Evolutionary conservation across 1,139 yeast genomes (phyloP), one percentile per base, ranked within the genome.

Genomic region (Taphrina pruni): DNA sequence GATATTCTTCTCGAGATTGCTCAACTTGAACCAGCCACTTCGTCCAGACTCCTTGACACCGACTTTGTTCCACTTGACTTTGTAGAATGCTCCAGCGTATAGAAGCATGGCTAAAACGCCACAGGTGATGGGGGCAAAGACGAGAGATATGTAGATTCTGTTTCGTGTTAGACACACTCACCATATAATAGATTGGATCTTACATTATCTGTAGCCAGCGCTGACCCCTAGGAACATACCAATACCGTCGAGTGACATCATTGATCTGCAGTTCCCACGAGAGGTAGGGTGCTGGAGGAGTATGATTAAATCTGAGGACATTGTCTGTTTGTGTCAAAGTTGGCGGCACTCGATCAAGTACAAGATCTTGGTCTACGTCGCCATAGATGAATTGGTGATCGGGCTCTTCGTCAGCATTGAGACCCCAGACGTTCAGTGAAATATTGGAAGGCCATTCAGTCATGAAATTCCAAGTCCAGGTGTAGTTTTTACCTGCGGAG

Each of bases 321-420:
- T 68, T 68, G 38, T 51, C 57, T 6, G 61, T 56, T 43, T 57
- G 64, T 21, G 54, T 58, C 20, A 60, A 36, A 8, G 69, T 64
- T n/a, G 69, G 62, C 14, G 70, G 70, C 21, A 68, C 62, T 46
- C 70, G n/a, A 35, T 68, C 70, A 17, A 68, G 66, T 8, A 64
- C 65, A 17, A 46, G 45, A 46, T 68, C 70, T 14, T 43, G 45
- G 48, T 68, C 70, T 11, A 64, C 36, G 36, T 69, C 70, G 17
- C 70, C 70, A 32, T 69, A 69, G 17, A 69, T 52, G 46, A 55
- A 66, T 26, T 58, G 65, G 38, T 41, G 48, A 54, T 69, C 70
- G 1, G 70, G 70, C 38, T 54, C 56, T n/a, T 52, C 69, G 39
- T 66, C 70, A 20, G 66, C 66, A 43, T 69, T 65, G 54, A 69